phyloP scores from a whole-genome alignment of 306 rosid species.

The Cicer arietinum region DNA sequence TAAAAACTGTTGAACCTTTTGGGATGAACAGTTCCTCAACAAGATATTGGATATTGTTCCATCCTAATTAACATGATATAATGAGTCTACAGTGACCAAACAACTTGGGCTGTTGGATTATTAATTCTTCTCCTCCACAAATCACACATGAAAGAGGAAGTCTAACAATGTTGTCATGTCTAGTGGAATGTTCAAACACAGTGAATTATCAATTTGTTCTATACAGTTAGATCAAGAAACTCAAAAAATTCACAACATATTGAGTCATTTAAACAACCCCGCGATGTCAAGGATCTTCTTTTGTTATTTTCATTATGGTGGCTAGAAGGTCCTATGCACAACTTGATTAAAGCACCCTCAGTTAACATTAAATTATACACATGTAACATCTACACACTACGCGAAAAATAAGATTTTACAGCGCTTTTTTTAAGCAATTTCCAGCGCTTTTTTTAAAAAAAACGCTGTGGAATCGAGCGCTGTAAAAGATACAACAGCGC shows the following conservation, averaged over 20 bases:
- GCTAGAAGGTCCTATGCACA: not conserved
- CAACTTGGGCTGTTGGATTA: not conserved
- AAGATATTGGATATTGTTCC: not conserved
- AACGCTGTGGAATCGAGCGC: too few relatives aligned
- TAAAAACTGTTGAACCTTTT: not conserved
- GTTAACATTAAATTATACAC: not conserved
- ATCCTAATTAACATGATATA: not conserved
- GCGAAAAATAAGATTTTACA: too few relatives aligned
- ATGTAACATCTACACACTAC: not conserved
- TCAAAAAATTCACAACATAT: not conserved
- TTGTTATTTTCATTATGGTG: not conserved
- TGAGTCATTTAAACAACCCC: not conserved
- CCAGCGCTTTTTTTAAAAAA: too few relatives aligned
- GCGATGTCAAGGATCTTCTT: not conserved
- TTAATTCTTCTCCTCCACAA: slow-evolving; percentile 19
- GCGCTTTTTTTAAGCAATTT: too few relatives aligned
- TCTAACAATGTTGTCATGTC: not conserved
- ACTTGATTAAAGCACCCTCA: not conserved
- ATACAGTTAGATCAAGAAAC: not conserved
- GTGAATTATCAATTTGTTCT: not conserved
- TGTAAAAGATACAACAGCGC: too few relatives aligned
- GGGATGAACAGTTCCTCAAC: slow-evolving; percentile 9
- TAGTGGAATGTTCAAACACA: not conserved
- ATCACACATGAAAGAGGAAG: slow-evolving; percentile 3
- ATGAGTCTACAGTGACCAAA: not conserved